Evolutionary conservation across 345 rosid species (phyloP).

Genomic region (Sisymbrium altissimum): DNA sequence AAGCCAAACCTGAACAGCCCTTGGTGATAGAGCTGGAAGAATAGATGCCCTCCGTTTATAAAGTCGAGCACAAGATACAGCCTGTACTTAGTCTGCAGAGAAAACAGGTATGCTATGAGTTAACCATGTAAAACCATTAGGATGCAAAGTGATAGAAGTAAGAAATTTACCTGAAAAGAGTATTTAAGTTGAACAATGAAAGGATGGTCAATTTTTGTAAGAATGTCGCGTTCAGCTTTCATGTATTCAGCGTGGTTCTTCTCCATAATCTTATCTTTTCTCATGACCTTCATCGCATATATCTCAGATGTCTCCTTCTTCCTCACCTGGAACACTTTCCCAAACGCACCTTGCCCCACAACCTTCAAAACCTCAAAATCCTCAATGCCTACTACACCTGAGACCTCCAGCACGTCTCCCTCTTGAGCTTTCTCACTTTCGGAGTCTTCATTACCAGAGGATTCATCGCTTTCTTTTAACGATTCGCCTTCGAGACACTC

Average conservation of each 20-base stretch:
- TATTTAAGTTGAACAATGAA: conserved; percentile 85
- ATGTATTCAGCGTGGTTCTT: conserved; percentile 90
- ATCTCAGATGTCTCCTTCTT: conserved; percentile 77
- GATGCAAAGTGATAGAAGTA: neutral
- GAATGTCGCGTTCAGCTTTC: conserved; percentile 94
- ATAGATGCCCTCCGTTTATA: conserved; percentile 93
- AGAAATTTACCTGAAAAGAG: conserved; percentile 73
- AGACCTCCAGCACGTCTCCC: conserved; percentile 7
- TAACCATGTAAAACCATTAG: neutral
- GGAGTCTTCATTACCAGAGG: conserved; percentile 32
- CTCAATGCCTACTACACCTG: conserved; percentile 57
- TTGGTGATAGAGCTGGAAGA: conserved; percentile 92
- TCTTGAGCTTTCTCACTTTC: conserved; percentile 26
- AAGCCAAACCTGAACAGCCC: conserved; percentile 81
- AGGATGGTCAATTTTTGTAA: conserved; percentile 82
- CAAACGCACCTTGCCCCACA: conserved; percentile 97
- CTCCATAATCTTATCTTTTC: conserved; percentile 92
- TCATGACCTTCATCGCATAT: conserved; percentile 97
- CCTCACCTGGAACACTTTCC: conserved; percentile 90
- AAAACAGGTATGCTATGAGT: neutral
- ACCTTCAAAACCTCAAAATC: conserved; percentile 87
- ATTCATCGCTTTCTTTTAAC: conserved; percentile 38
- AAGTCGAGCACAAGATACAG: conserved; percentile 87
- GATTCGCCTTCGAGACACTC: conserved; percentile 37
- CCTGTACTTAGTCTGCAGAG: conserved; percentile 80